Evolutionary conservation across 176 grass and related monocot genomes (phyloP).

Genomic region (Triticum dicoccoides): DNA sequence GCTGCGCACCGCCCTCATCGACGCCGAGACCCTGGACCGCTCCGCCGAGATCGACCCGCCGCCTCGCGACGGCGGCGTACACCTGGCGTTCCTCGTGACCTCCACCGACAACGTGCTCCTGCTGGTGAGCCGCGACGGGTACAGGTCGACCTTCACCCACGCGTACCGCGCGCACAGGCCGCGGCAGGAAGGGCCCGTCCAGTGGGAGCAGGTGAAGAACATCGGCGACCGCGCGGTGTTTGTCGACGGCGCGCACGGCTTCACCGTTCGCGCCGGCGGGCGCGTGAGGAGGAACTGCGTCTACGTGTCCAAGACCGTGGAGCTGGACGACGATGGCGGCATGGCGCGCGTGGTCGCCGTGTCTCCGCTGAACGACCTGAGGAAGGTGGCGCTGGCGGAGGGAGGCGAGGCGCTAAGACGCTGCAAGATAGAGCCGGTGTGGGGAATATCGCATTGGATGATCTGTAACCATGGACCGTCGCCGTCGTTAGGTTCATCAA

Average conservation of each 20-base stretch:
- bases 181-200: background rate
- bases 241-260: slow-evolving; percentile 12
- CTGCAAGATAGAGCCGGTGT: slow-evolving; percentile 13
- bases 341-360: background rate
- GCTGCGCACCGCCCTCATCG: slow-evolving; percentile 10
- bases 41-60: background rate
- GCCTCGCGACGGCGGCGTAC: background rate
- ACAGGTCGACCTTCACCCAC: background rate
- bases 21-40: background rate
- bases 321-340: background rate
- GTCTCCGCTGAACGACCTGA: background rate
- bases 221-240: slow-evolving; percentile 26
- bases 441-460: slow-evolving; percentile 23
- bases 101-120: slow-evolving; percentile 10
- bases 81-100: background rate
- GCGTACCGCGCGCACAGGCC: background rate
- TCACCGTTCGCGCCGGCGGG: slow-evolving; percentile 11
- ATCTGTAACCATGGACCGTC: background rate
- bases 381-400: background rate
- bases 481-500: background rate
- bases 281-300: background rate
- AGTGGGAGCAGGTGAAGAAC: slow-evolving; percentile 5
- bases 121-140: background rate
- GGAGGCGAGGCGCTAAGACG: background rate
- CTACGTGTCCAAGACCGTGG: background rate